Evolutionary conservation across 805 yeast genomes (phyloP), one percentile per base, ranked within the genome.

Genomic region (Barnettozyma populi): DNA sequence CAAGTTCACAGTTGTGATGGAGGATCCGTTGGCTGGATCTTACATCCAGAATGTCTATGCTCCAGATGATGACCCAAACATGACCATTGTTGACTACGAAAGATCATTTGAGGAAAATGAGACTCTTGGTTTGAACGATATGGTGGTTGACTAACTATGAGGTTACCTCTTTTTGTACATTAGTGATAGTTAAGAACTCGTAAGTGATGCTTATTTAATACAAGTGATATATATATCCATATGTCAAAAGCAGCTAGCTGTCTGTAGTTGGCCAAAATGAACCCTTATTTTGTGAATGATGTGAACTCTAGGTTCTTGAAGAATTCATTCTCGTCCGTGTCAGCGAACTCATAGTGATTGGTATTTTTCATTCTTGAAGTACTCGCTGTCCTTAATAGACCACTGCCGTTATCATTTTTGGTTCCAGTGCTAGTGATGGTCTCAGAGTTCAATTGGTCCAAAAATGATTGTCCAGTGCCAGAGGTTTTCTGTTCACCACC

Each of bases 31-130:
- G 59, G 96, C 97, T 18, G 84, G 95, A 5, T 89, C 97, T 0
- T 94, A 94, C 62, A 86, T 94, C 53, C 99, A 94, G 69, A 94
- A 94, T 63, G 94, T 92, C n/a, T 94, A 90, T 63, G 99, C 99
- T 32, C 99, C 99, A 24, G 99, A 94, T 69, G 79, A 79, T 37
- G 99, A 94, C 69, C 99, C 99, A 55, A 88, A 92, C 64, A 94
- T 94, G 98, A 74, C 66, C 37, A 79, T 86, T 51, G 96, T 86
- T 68, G 97, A 94, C 49, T 88, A 80, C 57, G 96, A 89, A 56
- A 86, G 99, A 73, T 83, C 96, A 2, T 71, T 74, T 36, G 85
- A 88, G 60, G 95, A 90, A 67, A 90, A 94, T 64, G 99, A 94
- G 62, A 92, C 85, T 38, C 76, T 94, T 54, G 99, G 99, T 20